Conservation (phyloP, 2,329 filamentous ascomycete species). For the Fusarium bulbicola region DNA sequence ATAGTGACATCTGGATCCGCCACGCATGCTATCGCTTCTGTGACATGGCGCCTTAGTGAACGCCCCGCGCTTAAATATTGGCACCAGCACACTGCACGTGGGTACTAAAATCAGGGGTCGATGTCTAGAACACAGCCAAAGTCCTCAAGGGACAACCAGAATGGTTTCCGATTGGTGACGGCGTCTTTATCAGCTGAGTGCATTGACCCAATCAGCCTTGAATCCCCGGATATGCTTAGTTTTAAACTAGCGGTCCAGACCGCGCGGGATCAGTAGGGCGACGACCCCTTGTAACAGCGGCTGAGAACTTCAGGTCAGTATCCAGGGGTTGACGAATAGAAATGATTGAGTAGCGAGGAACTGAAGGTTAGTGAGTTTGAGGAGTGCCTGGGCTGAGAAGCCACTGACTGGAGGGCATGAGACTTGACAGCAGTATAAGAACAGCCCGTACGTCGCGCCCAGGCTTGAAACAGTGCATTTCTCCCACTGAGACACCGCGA, state of each 20-base stretch:
- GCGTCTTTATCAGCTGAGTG: neutral
- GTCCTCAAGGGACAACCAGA: neutral
- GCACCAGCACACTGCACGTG: neutral
- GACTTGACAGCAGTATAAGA: neutral
- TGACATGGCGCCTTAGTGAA: neutral
- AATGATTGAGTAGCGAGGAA: neutral
- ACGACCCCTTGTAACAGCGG: neutral
- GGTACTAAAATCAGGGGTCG: neutral
- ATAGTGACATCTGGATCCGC: too few species aligned
- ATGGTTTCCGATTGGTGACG: neutral
- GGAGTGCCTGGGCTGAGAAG: neutral
- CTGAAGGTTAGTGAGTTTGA: neutral
- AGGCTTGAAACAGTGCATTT: too few species aligned
- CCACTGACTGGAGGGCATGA: neutral
- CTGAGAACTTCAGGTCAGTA: neutral
- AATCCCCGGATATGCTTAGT: neutral
- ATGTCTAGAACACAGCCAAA: neutral
- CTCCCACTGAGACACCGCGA: neutral
- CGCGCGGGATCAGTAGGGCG: neutral
- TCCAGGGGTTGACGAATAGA: neutral
- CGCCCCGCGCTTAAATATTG: neutral
- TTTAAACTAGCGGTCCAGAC: neutral
- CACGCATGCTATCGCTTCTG: too few species aligned
- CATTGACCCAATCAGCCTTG: neutral
- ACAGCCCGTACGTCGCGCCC: accelerated